A percentile compares a stretch with the other conserved stretches of the same genome.
Evolutionary conservation across 192 early-diverging fungal species (phyloP).

Genomic region (Rhizophagus clarus): DNA sequence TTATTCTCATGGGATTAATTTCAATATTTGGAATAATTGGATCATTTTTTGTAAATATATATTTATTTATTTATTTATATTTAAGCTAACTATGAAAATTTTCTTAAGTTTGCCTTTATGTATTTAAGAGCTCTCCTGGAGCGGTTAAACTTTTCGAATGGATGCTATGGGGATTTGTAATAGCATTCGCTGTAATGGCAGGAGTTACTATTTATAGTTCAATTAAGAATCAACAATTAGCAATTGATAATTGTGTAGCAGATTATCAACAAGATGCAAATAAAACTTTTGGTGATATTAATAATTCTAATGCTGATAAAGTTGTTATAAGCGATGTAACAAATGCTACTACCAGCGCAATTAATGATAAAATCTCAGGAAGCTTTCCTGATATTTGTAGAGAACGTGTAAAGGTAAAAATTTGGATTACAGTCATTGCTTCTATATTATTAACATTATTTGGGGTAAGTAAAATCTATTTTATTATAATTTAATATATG

Average conservation of each 20-base stretch:
- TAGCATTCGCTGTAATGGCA: not conserved
- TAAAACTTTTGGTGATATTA: not conserved
- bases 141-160: not conserved
- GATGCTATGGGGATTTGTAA: conserved; percentile 1
- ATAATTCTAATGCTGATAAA: not conserved
- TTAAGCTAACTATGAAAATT: not conserved
- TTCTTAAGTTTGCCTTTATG: too few relatives aligned
- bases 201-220: not conserved
- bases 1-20: not conserved
- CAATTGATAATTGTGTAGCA: not conserved
- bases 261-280: not conserved
- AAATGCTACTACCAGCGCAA: not conserved
- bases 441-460: not conserved
- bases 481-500: not conserved
- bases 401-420: not conserved
- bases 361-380: not conserved
- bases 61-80: not conserved
- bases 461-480: not conserved
- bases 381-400: not conserved
- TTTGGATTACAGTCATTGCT: not conserved
- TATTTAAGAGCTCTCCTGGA: not conserved
- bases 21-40: conserved; percentile 11
- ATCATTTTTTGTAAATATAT: not conserved
- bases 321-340: not conserved
- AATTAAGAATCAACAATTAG: not conserved